These are phyloP conservation scores for Hura crepitans DNA, from an alignment of 441 rosid genomes.

Conservation along the genomic window DNA sequence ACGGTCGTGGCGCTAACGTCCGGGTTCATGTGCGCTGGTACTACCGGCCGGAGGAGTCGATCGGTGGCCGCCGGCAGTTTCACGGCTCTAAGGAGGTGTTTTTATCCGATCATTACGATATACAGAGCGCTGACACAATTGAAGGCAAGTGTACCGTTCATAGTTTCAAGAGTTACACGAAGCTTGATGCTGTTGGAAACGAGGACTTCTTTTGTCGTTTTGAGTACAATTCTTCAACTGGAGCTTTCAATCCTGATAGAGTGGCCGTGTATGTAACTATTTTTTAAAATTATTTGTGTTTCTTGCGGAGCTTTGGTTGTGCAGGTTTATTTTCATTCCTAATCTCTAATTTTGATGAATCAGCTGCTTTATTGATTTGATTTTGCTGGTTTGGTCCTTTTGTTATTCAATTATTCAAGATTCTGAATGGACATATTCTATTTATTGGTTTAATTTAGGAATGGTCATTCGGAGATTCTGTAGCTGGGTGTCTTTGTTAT, in stretches of 20 bases:
- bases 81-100: slow-evolving; percentile 95
- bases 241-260: slow-evolving; percentile 84
- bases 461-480: background rate
- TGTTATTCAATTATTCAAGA: background rate
- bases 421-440: background rate
- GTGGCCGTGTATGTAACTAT: slow-evolving; percentile 75
- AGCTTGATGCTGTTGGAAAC: slow-evolving; percentile 79
- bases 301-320: background rate
- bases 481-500: background rate
- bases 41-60: slow-evolving; percentile 95
- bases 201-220: slow-evolving; percentile 97
- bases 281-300: background rate
- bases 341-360: background rate
- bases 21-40: slow-evolving; percentile 85
- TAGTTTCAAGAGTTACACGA: slow-evolving; percentile 73
- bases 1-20: slow-evolving; percentile 69
- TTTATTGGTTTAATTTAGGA: background rate
- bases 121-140: slow-evolving; percentile 86
- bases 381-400: background rate
- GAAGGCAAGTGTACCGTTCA: slow-evolving; percentile 93
- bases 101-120: slow-evolving; percentile 78
- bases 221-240: slow-evolving; percentile 81
- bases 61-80: slow-evolving; percentile 87
- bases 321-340: background rate
- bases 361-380: background rate